These are phyloP conservation scores for Plasmodium blacklocki DNA, from an alignment of 169 alveolate genomes.

Conservation along the genomic window DNA sequence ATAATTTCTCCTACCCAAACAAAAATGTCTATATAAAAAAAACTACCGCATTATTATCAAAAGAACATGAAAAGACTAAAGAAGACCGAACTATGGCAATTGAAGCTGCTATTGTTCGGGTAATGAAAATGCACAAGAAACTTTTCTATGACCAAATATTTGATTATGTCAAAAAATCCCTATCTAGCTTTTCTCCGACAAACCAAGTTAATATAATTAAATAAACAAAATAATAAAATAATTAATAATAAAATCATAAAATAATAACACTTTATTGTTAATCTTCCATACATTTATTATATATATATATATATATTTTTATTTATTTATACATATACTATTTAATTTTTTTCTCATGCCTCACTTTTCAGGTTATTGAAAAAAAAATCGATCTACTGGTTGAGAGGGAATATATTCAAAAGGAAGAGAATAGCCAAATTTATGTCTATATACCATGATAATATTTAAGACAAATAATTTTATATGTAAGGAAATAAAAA, in stretches of 20 bases:
- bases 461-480: not conserved
- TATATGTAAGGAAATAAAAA: too few relatives aligned
- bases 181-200: conserved; percentile 62
- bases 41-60: conserved; percentile 52
- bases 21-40: conserved; percentile 61
- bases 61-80: conserved; percentile 71
- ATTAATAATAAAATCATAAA: too few relatives aligned
- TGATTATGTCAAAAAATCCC: conserved; percentile 52
- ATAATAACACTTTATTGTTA: too few relatives aligned
- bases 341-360: too few relatives aligned
- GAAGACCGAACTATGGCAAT: conserved; percentile 89
- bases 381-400: conserved; percentile 67
- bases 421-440: conserved; percentile 73
- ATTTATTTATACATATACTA: too few relatives aligned
- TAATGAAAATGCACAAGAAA: conserved; percentile 84
- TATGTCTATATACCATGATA: conserved; percentile 63
- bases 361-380: conserved; percentile 41
- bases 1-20: conserved; percentile 36
- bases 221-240: too few relatives aligned
- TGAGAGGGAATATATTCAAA: conserved; percentile 72
- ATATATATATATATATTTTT: too few relatives aligned
- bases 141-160: conserved; percentile 75
- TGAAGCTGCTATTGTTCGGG: conserved; percentile 90
- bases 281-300: too few relatives aligned
- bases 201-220: conserved; percentile 30